Percentiles rank a stretch among this genome's conserved stretches.
These are phyloP conservation scores for Fusarium brevicatenulatum DNA, from an alignment of 2,329 filamentous ascomycete genomes.

Conservation along the genomic window DNA sequence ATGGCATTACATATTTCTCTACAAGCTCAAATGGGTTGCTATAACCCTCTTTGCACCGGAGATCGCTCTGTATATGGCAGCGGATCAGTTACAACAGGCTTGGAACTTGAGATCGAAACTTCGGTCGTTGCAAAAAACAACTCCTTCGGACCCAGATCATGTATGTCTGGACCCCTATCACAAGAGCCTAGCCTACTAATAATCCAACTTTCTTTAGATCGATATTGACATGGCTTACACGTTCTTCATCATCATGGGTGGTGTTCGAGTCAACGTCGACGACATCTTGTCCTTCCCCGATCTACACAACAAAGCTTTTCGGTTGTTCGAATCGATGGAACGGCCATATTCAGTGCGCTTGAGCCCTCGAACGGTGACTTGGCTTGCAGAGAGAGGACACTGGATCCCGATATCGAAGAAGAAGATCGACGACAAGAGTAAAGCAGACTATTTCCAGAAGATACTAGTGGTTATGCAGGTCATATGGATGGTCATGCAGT, in stretches of 20 bases:
- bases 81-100: conserved; percentile 22
- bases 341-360: conserved; percentile 1
- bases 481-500: conserved; percentile 52
- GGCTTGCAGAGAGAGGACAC: conserved; percentile 9
- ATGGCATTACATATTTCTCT: conserved; percentile 4
- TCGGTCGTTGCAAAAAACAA: neutral
- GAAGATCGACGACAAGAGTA: conserved; percentile 51
- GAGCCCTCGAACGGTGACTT: conserved; percentile 3
- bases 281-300: conserved; percentile 8
- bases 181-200: neutral
- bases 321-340: neutral
- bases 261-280: conserved; percentile 33
- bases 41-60: conserved; percentile 48
- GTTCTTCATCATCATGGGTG: conserved; percentile 48
- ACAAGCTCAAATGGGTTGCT: conserved; percentile 46
- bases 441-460: conserved; percentile 50
- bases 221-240: conserved; percentile 34
- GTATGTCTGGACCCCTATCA: neutral
- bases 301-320: neutral
- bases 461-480: conserved; percentile 51
- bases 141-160: neutral
- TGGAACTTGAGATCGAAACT: conserved; percentile 11
- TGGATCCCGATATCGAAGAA: conserved; percentile 13
- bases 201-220: neutral
- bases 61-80: conserved; percentile 43